Percentiles rank a stretch among this genome's conserved stretches.
Conservation (phyloP, 208 protist species). For the Wallacemonas sp. region DNA sequence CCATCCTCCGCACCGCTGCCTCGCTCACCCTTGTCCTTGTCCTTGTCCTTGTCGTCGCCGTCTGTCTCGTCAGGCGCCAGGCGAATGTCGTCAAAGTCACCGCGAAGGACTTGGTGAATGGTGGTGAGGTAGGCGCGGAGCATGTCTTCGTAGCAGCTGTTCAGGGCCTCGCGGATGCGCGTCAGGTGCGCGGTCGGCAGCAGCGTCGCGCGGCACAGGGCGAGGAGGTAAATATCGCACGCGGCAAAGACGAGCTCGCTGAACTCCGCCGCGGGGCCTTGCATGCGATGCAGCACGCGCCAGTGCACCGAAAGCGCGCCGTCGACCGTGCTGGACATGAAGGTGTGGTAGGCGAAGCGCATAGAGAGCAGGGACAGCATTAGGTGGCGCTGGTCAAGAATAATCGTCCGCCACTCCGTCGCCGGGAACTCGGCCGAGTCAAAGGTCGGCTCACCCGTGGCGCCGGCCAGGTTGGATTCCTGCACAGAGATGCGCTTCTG, state of each 20-base stretch:
- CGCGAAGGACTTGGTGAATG: conserved; percentile 63
- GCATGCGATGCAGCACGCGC: conserved; percentile 82
- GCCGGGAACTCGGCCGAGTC: conserved; percentile 81
- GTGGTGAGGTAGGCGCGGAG: conserved; percentile 72
- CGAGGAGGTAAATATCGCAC: conserved; percentile 76
- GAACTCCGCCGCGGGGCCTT: conserved; percentile 60
- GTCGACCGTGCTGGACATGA: conserved; percentile 71
- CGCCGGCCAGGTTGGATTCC: conserved; percentile 45
- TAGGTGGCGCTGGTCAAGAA: conserved; percentile 64
- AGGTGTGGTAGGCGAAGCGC: conserved; percentile 78
- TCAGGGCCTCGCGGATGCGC: conserved; percentile 69
- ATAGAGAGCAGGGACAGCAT: conserved; percentile 75
- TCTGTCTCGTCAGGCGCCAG: neutral
- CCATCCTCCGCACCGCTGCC: neutral
- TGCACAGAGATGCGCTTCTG: conserved; percentile 59
- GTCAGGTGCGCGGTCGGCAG: conserved; percentile 78
- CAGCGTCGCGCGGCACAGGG: conserved; percentile 59
- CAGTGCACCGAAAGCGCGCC: conserved; percentile 77
- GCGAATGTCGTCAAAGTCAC: conserved; percentile 24
- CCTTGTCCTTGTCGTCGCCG: conserved; percentile 16
- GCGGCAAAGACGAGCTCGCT: conserved; percentile 72
- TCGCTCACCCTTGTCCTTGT: neutral
- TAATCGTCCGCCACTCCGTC: conserved; percentile 55
- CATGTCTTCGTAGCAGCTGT: conserved; percentile 62
- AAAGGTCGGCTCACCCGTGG: conserved; percentile 70